Base-by-base conservation (phyloP, 2,329 filamentous ascomycete genomes). In the Ophiostoma himal-ulmi region DNA sequence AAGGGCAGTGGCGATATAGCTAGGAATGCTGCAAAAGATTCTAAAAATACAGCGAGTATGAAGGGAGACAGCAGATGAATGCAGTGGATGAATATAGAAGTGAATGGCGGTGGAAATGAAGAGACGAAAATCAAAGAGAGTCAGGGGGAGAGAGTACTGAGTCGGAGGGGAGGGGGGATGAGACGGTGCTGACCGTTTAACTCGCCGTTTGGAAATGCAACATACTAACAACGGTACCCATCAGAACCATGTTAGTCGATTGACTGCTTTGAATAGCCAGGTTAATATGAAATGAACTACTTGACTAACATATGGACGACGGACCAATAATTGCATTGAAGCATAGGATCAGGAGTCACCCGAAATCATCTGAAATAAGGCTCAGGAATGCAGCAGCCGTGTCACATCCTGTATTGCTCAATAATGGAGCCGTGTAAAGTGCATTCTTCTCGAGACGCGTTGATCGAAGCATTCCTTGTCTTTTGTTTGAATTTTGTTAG, bases 71-170 rank as follows among this genome's bases (percentile, higher is more conserved):
- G 26, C 5, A 62, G 52, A 62, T 30, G 26, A 62, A 48, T 48
- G 44, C 1, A 48, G 17, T 48, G n/a, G 44, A 48, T 57, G 26
- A 62, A 62, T 30, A 17, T 5, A 62, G 52, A 39, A 17, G 41
- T 22, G 48, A 48, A 48, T 37, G 26, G 34, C 65, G 41, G 41
- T 69, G 34, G 60, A 69, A 69, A 62, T 64, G 36, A 54, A 37
- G 54, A 48, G 48, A 39, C 54, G 41, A 39, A 66, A 39, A 48
- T 48, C 68, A 69, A 69, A 69, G 68, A 60, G 68, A 69, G 39
- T 54, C 26, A 34, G 54, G 57, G 11, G 11, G 30, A 20, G n/a
- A 13, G 22, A 44, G 34, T 5, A 30, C 30, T 30, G 30, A 30
- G 30, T 30, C 3, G 30, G 30, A 7, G 20, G 34, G 39, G 39